Conservation (phyloP, 177 flowering plant species). For the Telopea speciosissima region DNA sequence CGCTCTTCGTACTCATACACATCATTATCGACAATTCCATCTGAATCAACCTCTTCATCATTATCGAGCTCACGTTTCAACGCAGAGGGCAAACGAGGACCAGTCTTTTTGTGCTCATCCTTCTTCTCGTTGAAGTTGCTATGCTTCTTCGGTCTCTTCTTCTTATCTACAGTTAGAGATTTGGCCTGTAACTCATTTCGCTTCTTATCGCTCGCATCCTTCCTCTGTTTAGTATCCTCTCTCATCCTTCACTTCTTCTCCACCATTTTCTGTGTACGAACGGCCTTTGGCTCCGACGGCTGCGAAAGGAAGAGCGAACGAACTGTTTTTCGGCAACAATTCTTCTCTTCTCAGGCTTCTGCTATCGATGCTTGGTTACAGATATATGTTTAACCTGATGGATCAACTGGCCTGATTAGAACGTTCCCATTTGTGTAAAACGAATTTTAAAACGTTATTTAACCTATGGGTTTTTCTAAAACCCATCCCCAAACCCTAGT, state of each 20-base stretch:
- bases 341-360: neutral
- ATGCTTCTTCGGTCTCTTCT: conserved; percentile 7
- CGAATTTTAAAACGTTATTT: no score
- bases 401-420: no score
- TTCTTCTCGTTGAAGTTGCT: neutral
- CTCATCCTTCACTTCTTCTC: conserved; percentile 30
- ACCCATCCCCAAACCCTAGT: no score
- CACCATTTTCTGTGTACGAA: conserved; percentile 14
- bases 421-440: no score
- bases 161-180: neutral
- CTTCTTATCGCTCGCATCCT: conserved; percentile 3
- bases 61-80: conserved; percentile 40
- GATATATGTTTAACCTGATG: neutral
- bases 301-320: neutral
- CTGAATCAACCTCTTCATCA: conserved; percentile 32
- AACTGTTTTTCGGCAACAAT: neutral
- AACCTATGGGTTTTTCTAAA: no score
- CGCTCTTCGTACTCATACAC: conserved; percentile 75
- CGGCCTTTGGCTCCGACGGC: neutral
- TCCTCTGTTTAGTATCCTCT: conserved; percentile 6
- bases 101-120: conserved; percentile 22
- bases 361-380: neutral
- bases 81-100: conserved; percentile 57
- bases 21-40: conserved; percentile 38
- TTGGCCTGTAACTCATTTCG: conserved; percentile 9